These are phyloP conservation scores for Sphaerulina vaccinii DNA, from an alignment of 2,329 filamentous ascomycete genomes.

Conservation along the genomic window DNA sequence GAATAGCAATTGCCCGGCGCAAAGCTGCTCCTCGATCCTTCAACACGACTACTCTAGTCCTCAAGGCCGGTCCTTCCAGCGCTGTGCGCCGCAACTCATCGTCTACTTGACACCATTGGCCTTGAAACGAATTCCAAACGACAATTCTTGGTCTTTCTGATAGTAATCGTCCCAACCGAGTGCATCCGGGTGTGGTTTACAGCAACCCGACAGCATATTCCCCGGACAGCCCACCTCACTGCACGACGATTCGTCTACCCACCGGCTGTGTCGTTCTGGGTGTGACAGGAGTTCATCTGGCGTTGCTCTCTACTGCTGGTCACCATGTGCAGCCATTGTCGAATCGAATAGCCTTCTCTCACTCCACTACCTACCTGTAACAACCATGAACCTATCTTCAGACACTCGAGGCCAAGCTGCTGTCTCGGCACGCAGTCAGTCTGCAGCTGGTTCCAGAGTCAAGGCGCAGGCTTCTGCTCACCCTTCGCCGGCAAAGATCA, in stretches of 20 bases:
- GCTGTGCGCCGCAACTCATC: constrained; percentile 15
- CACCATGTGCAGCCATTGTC: constrained; percentile 27
- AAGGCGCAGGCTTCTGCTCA: constrained; percentile 20
- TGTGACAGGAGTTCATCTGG: constrained; percentile 15
- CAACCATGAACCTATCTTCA: constrained; percentile 28
- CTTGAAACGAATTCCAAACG: constrained; percentile 2
- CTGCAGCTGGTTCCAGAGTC: constrained; percentile 19
- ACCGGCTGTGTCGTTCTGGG: constrained; percentile 17
- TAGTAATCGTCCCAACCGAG: constrained; percentile 4
- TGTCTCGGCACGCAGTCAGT: constrained; percentile 18
- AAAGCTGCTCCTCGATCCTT: constrained; percentile 11
- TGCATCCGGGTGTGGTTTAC: constrained; percentile 2
- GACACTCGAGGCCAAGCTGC: constrained; percentile 25
- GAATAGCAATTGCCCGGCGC: constrained; percentile 15
- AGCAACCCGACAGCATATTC: constrained; percentile 2
- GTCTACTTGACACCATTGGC: constrained; percentile 2
- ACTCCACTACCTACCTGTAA: constrained; percentile 21
- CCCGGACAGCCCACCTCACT: constrained; percentile 3
- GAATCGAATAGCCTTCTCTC: constrained; percentile 24
- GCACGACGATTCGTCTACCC: constrained; percentile 2
- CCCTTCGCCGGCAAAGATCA: constrained; percentile 17
- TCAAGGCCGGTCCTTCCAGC: constrained; percentile 17
- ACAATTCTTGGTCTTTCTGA: neutral
- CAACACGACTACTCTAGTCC: constrained; percentile 11
- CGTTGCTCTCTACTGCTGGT: constrained; percentile 11